phyloP scores from a whole-genome alignment of 164 flowering plant genomes.

The Stephania cephalantha region DNA sequence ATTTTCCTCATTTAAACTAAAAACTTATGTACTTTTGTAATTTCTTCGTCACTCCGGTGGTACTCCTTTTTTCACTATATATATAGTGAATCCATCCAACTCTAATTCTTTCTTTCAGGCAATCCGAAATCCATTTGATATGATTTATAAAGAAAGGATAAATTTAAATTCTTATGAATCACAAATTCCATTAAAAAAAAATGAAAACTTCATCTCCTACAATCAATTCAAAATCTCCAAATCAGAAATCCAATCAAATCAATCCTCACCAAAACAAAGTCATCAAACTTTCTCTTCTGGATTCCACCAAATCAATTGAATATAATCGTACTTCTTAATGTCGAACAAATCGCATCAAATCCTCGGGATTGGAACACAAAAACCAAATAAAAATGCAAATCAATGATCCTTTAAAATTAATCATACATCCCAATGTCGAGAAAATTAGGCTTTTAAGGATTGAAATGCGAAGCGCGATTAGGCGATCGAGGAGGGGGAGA shows the following conservation, averaged over 20 bases:
- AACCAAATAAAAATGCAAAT: not conserved
- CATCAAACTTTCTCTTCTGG: not conserved
- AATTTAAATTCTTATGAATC: too few species aligned
- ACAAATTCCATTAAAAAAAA: too few species aligned
- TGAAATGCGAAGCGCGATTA: not conserved
- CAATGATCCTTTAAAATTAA: not conserved
- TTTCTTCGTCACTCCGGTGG: too few species aligned
- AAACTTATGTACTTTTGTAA: too few species aligned
- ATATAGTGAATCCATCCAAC: not conserved
- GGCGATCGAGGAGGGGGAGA: conserved; percentile 9
- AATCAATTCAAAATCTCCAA: too few species aligned
- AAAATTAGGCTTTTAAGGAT: not conserved
- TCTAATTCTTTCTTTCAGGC: not conserved
- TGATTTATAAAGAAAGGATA: too few species aligned
- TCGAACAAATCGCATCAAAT: too few species aligned
- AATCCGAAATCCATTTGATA: not conserved
- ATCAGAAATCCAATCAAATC: not conserved
- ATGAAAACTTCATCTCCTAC: too few species aligned
- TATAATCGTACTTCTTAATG: too few species aligned
- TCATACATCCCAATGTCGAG: conserved; percentile 2
- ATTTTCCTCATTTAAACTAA: too few species aligned
- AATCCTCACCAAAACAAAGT: not conserved
- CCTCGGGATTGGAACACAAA: not conserved
- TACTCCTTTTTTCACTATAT: too few species aligned
- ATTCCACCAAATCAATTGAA: too few species aligned